These are phyloP conservation scores for Besnoitia besnoiti DNA, from an alignment of 169 alveolate genomes.

Conservation along the genomic window DNA sequence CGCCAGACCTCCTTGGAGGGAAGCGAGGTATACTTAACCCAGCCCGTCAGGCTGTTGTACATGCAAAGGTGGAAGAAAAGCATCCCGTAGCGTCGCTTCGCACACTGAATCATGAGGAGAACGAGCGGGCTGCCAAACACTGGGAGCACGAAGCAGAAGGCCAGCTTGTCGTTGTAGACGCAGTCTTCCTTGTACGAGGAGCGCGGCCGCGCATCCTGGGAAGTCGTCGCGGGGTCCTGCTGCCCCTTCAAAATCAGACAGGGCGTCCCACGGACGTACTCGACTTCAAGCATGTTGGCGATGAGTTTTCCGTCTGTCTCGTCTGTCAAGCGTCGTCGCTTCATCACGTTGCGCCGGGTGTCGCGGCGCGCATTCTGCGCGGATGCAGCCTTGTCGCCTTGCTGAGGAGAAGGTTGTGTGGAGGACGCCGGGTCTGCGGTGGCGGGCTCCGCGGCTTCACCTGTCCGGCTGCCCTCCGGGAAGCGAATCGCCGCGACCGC, in stretches of 20 bases:
- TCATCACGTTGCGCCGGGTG: slow-evolving; percentile 1
- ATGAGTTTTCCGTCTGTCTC: slow-evolving; percentile 24
- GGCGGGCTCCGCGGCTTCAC: not conserved
- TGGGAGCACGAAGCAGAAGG: not conserved
- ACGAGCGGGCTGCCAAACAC: not conserved
- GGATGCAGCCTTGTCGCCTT: not conserved
- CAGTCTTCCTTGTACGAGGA: slow-evolving; percentile 21
- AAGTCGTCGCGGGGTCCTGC: not conserved
- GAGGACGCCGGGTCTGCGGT: not conserved
- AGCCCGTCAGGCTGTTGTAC: slow-evolving; percentile 40
- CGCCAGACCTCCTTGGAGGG: slow-evolving; percentile 31
- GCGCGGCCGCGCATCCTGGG: slow-evolving; percentile 16
- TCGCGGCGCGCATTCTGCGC: not conserved
- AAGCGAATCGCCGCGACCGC: slow-evolving; percentile 20
- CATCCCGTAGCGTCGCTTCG: slow-evolving; percentile 25
- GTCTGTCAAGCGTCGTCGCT: slow-evolving; percentile 18
- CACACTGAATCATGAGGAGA: slow-evolving; percentile 28
- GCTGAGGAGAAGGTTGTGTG: not conserved
- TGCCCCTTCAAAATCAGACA: slow-evolving; percentile 23
- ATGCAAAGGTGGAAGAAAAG: slow-evolving; percentile 22
- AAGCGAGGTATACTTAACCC: slow-evolving; percentile 15
- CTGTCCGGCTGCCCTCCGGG: not conserved
- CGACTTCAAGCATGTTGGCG: slow-evolving; percentile 17
- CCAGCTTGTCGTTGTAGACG: slow-evolving; percentile 22
- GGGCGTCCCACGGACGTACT: slow-evolving; percentile 22